A percentile compares a stretch with the other conserved stretches of the same genome.
Evolutionary conservation across 2,329 filamentous ascomycete species (phyloP).

Genomic region (Ceratocystiopsis sp.): DNA sequence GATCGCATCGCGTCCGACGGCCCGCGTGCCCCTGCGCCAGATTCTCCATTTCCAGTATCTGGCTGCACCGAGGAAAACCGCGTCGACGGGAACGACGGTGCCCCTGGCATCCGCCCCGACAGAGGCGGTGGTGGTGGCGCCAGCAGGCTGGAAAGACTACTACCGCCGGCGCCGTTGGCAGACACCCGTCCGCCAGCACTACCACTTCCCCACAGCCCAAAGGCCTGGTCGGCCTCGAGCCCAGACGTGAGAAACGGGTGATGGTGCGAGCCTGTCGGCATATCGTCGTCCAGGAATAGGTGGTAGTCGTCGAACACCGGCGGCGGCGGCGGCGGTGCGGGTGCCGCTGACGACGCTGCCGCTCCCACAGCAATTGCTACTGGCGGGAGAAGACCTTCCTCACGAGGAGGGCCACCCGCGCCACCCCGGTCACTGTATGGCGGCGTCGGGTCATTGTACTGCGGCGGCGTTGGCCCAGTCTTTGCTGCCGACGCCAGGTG

Average conservation of each 20-base stretch:
- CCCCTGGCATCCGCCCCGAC: too few species aligned
- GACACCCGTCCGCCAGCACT: conserved; percentile 20
- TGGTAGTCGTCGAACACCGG: conserved; percentile 38
- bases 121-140: conserved; percentile 24
- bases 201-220: conserved; percentile 32
- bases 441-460: conserved; percentile 28
- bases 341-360: conserved; percentile 22
- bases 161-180: conserved; percentile 20
- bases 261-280: conserved; percentile 30
- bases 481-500: conserved; percentile 35
- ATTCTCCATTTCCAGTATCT: conserved; percentile 24
- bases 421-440: conserved; percentile 29
- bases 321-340: conserved; percentile 12
- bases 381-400: conserved; percentile 19
- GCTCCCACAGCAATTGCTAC: too few species aligned
- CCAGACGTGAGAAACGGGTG: conserved; percentile 30
- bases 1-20: conserved; percentile 13
- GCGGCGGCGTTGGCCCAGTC: conserved; percentile 13
- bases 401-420: conserved; percentile 21
- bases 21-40: conserved; percentile 20
- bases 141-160: too few species aligned
- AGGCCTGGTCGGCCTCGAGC: conserved; percentile 35
- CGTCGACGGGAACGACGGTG: conserved; percentile 34
- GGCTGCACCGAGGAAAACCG: conserved; percentile 36
- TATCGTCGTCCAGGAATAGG: conserved; percentile 42